Evolutionary conservation across 2,329 filamentous ascomycete genomes (phyloP).

Genomic region (Fusarium sp.): DNA sequence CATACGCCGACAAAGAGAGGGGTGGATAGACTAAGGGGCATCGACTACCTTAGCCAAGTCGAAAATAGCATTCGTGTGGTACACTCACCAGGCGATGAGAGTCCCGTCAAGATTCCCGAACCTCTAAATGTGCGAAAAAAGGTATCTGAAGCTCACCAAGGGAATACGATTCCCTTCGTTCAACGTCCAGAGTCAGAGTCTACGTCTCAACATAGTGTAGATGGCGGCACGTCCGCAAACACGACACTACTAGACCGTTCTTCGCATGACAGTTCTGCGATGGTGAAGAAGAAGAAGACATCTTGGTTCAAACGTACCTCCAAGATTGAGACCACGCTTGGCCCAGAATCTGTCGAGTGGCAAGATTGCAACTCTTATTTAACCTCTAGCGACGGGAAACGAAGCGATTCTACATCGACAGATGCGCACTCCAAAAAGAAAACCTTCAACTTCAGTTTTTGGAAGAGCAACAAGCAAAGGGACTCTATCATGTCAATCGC

Average conservation of each 20-base stretch:
- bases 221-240: neutral
- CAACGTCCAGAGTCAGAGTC: conserved; percentile 29
- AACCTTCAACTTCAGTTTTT: conserved; percentile 66
- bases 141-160: conserved; percentile 40
- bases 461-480: conserved; percentile 62
- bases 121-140: conserved; percentile 60
- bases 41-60: conserved; percentile 60
- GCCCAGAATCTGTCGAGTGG: conserved; percentile 44
- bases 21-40: conserved; percentile 51
- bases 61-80: conserved; percentile 68
- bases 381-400: conserved; percentile 43
- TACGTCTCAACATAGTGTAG: conserved; percentile 10
- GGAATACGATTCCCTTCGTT: conserved; percentile 35
- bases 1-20: conserved; percentile 49
- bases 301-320: conserved; percentile 65
- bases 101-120: conserved; percentile 51
- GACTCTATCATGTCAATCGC: conserved; percentile 59
- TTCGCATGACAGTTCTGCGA: conserved; percentile 25
- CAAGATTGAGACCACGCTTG: conserved; percentile 50
- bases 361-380: conserved; percentile 45
- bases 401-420: conserved; percentile 43
- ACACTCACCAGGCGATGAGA: conserved; percentile 58
- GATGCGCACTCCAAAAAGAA: conserved; percentile 60
- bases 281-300: conserved; percentile 58
- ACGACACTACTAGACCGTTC: conserved; percentile 33